Base-by-base conservation (phyloP, 2,329 filamentous ascomycete species). In the Diaporthe sp. region DNA sequence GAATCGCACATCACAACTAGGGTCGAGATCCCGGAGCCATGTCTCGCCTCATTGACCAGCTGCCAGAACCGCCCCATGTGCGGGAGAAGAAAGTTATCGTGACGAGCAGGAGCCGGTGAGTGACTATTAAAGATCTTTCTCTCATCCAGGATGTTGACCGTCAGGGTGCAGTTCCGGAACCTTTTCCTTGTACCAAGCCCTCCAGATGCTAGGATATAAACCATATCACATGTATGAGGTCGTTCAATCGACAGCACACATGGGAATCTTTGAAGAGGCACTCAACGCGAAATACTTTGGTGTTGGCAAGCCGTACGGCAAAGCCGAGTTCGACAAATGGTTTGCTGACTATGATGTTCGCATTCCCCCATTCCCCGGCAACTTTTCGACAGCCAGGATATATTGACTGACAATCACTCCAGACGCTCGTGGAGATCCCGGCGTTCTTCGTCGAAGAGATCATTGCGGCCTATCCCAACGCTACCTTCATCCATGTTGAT, bases 281-380 rank as follows among this genome's bases (percentile, higher is more conserved):
- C 71, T 83, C 6, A 75, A 75, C 0, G 82, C 82, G 17, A 81
- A 84, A 37, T 77, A 81, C 31, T 75, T 77, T 61, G 79, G 80
- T 77, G 49, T 79, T 25, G 80, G 79, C 53, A 79, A 82, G 63
- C 82, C 80, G 8, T 85, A 84, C 71, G 80, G 79, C 53, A 81
- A 82, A 25, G 78, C 78, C 15, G 85, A 86, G 57, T 86, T 85
- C 60, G 84, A 86, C 75, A 85, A 85, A 77, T 85, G 84, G 81
- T 82, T 85, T 37, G 82, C 82, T 37, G 80, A 83, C 31, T 85
- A 85, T 60, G 83, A 85, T 73, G 84, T 84, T 31, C 61, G 17
- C 13, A 34, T 31, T 3, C 55, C 49, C 51, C 10, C 39, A 1
- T 10, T 1, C 37, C 37, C 37, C 37, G 37, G 25, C 2, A n/a